These are phyloP conservation scores for Daldinia grandis DNA, from an alignment of 495 filamentous ascomycete genomes.

Conservation along the genomic window DNA sequence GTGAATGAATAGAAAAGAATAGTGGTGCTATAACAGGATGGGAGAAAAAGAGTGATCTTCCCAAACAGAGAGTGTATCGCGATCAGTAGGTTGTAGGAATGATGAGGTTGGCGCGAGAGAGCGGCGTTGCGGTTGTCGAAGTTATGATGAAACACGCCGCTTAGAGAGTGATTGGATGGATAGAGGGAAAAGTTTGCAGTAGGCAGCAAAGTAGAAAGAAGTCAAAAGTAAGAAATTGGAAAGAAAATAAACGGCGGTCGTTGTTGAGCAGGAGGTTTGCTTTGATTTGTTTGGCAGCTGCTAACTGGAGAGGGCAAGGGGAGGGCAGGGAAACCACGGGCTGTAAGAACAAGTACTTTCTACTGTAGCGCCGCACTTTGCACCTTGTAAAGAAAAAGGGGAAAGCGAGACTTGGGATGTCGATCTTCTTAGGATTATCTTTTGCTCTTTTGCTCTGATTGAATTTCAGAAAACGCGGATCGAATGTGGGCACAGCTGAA, in stretches of 20 bases:
- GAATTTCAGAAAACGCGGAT: conserved; percentile 39
- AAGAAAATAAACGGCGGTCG: conserved; percentile 15
- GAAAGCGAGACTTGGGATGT: conserved; percentile 25
- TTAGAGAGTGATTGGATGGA: conserved; percentile 16
- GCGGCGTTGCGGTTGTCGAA: conserved; percentile 2
- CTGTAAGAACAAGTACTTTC: conserved; percentile 15
- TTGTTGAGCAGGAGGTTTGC: conserved; percentile 30
- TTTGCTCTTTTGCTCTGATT: conserved; percentile 25
- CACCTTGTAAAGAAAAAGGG: conserved; percentile 8
- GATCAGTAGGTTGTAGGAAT: conserved; percentile 30
- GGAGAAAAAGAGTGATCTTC: conserved; percentile 38
- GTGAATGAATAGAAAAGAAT: conserved; percentile 23
- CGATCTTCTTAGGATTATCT: conserved; percentile 31
- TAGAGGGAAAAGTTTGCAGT: conserved; percentile 4
- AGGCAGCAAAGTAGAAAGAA: conserved; percentile 5
- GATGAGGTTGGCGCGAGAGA: conserved; percentile 18
- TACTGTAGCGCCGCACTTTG: conserved; percentile 16
- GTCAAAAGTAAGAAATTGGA: neutral
- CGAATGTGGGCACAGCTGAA: conserved; percentile 30
- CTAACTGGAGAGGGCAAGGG: conserved; percentile 6
- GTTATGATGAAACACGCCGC: conserved; percentile 32
- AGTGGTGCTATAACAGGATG: conserved; percentile 26
- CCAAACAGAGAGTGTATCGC: conserved; percentile 24
- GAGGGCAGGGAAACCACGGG: conserved; percentile 19
- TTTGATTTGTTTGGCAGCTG: conserved; percentile 27